Conservation (phyloP, 2,329 filamentous ascomycete genomes). For the Pseudocercospora musae region DNA sequence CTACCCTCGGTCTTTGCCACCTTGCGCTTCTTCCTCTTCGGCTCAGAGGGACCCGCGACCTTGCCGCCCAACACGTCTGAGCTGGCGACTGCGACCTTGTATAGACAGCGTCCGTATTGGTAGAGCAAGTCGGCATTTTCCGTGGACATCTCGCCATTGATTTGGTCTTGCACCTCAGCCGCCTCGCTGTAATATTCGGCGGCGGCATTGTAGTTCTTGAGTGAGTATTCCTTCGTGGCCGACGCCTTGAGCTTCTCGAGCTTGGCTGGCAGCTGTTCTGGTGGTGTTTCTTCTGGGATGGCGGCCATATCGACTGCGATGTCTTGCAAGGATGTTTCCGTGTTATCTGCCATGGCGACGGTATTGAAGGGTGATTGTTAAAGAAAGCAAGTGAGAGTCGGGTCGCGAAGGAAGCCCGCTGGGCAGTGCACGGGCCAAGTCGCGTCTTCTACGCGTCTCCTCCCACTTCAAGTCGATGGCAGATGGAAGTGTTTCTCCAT, state of each 20-base stretch:
- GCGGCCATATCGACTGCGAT: background rate
- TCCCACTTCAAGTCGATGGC: background rate
- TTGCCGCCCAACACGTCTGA: slow-evolving; percentile 90
- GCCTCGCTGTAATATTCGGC: slow-evolving; percentile 86
- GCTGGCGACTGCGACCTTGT: slow-evolving; percentile 89
- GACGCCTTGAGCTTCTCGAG: slow-evolving; percentile 69
- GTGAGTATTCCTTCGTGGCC: slow-evolving; percentile 79
- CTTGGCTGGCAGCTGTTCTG: slow-evolving; percentile 29
- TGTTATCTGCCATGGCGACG: background rate
- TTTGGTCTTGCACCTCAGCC: slow-evolving; percentile 80
- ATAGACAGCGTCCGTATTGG: slow-evolving; percentile 87
- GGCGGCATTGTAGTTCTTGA: slow-evolving; percentile 83
- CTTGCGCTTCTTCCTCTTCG: slow-evolving; percentile 48
- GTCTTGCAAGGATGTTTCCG: background rate
- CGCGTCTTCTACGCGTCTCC: background rate
- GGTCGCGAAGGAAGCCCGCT: background rate
- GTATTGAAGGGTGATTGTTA: background rate
- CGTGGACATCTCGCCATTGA: slow-evolving; percentile 87
- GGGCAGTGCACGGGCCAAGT: background rate
- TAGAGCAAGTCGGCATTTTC: slow-evolving; percentile 94
- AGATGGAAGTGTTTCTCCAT: background rate
- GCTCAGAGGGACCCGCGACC: slow-evolving; percentile 59
- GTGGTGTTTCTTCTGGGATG: background rate
- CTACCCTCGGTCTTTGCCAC: slow-evolving; percentile 28
- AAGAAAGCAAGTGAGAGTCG: background rate